These are phyloP conservation scores for Fragaria nilgerrensis DNA, from an alignment of 306 rosid genomes.

Conservation along the genomic window DNA sequence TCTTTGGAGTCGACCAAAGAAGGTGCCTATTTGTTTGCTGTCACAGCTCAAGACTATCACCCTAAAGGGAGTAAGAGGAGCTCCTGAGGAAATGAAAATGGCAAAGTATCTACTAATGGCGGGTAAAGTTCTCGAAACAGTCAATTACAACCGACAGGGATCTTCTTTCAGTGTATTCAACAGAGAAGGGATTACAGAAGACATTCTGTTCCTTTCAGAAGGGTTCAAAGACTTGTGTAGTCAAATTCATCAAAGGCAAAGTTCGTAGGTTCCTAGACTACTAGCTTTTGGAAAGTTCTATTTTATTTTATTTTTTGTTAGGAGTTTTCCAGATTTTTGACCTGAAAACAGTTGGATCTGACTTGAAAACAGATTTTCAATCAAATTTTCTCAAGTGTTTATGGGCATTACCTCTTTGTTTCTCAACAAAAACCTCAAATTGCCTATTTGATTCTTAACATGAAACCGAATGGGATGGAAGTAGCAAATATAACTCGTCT, in stretches of 20 bases:
- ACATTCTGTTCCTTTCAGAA: background rate
- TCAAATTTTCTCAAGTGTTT: no score
- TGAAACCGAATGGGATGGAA: no score
- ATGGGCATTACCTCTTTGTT: background rate
- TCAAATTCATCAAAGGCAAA: background rate
- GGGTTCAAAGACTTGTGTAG: background rate
- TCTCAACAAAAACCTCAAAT: background rate
- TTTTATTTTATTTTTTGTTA: background rate
- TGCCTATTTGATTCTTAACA: no score
- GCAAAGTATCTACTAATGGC: background rate
- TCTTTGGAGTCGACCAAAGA: background rate
- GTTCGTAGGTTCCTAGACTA: background rate
- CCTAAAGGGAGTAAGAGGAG: background rate
- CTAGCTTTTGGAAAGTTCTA: background rate
- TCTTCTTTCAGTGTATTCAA: background rate
- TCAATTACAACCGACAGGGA: background rate
- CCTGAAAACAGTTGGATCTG: background rate
- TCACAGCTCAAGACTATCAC: background rate
- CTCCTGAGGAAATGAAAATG: background rate
- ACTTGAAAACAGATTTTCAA: no score
- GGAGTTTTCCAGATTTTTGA: background rate
- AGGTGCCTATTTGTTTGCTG: background rate
- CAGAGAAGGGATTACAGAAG: background rate
- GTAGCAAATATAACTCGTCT: no score
- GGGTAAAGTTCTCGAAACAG: background rate